These are phyloP conservation scores for Boletus sp. DNA, from an alignment of 1,284 basidiomycete genomes.

Conservation along the genomic window DNA sequence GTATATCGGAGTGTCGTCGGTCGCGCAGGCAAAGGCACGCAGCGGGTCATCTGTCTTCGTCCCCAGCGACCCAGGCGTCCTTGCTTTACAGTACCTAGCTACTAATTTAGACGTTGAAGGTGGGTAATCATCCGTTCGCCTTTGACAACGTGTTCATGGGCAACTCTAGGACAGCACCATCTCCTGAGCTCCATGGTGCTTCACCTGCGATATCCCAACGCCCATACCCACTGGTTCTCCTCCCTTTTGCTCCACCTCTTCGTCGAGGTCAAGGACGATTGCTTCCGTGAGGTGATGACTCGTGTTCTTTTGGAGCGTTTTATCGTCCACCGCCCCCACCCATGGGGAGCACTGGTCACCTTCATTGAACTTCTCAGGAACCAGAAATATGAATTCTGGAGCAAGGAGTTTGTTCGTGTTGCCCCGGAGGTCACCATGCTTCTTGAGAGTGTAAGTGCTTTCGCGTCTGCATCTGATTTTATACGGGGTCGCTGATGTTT, in stretches of 20 bases:
- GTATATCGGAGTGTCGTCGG: conserved; percentile 88
- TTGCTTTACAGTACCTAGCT: conserved; percentile 78
- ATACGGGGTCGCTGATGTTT: conserved; percentile 3
- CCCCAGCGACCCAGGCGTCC: conserved; percentile 75
- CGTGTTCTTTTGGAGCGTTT: conserved; percentile 91
- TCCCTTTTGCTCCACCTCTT: conserved; percentile 87
- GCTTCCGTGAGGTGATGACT: conserved; percentile 86
- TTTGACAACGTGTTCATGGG: conserved; percentile 10
- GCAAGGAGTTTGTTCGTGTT: conserved; percentile 74
- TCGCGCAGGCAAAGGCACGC: conserved; percentile 79
- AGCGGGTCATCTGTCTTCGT: conserved; percentile 79
- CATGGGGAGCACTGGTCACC: conserved; percentile 93
- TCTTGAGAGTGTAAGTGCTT: conserved; percentile 66
- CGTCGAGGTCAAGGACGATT: conserved; percentile 66
- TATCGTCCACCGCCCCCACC: conserved; percentile 91
- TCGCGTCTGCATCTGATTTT: conserved; percentile 1
- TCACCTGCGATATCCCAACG: conserved; percentile 93
- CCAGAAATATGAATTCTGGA: conserved; percentile 84
- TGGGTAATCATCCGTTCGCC: conserved; percentile 33
- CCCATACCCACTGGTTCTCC: conserved; percentile 97
- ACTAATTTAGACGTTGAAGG: conserved; percentile 89
- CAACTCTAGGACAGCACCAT: conserved; percentile 79
- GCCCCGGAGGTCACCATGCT: conserved; percentile 79
- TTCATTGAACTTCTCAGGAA: conserved; percentile 90
- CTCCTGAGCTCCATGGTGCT: conserved; percentile 86